Base-by-base conservation (phyloP, 129 eudicot species). In the Artemisia annua region DNA sequence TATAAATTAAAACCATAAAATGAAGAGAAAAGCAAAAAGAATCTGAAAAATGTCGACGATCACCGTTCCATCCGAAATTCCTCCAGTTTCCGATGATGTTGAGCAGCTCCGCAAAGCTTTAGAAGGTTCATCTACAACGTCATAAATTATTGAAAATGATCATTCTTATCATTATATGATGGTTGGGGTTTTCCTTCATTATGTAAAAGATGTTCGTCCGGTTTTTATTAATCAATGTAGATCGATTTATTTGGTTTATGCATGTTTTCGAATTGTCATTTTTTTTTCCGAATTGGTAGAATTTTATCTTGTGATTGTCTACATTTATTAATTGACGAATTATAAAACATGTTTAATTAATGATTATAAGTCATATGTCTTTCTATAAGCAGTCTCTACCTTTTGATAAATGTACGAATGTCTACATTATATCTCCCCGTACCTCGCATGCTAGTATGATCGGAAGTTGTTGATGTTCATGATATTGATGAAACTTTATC, bases 81-180 rank as follows among this genome's bases (percentile, higher is more conserved):
- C 96, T 20, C 76, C 88, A 4, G 92, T 85, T 10, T 81, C 90
- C 61, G 95, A 90, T 60, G 97, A 87, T 76, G 82, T 83, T 63
- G 97, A 90, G 49, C 95, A 85, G 69, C 97, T 90, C 35, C 89
- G 57, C 66, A 90, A 90, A 82, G 91, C 94, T 49, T 87, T 90
- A 59, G 73, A 81, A 79, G 97, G 93, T 87, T 17, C 32, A 24
- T 51, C 11, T 8, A 5, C 14, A 9, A 54, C 10, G 48, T 20
- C 11, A 60, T 53, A 44, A 24, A 3, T n/a, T 49, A 46, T 68
- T 11, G 3, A 8, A 15, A 46, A 22, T 20, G 2, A 19, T 17
- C 48, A 10, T 44, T 20, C 2, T 44, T 16, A 66, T 66, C 57
- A 11, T 26, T 18, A 28, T 28, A 28, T 28, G 30, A 28, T 28